Base-by-base conservation (phyloP, 352 stramenopile genomes). In the Pilasporangium apinafurcum region DNA sequence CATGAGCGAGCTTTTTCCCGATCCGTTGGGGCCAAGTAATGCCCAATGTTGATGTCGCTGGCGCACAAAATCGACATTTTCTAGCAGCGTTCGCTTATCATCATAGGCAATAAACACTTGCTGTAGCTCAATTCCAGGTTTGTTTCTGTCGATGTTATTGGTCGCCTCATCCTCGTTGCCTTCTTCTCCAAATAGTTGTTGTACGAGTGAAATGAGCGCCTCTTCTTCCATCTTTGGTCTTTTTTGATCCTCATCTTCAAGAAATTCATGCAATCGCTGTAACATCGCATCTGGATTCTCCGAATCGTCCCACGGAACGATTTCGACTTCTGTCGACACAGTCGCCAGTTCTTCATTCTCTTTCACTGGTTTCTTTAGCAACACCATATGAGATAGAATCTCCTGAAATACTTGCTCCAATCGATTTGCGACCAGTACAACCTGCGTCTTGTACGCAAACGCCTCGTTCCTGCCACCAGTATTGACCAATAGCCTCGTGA, bases 401-500 rank as follows among this genome's bases (percentile, higher is more conserved):
- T 95, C 82, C 2, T 83, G 67, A 10, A 84, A 73, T 17, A 97
- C 69, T 58, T 97, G 87, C 44, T 97, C 88, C 21, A 90, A 51
- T 5, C 91, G 64, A 46, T 97, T 95, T 6, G 80, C 88, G 20
- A 95, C 72, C 21, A 96, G 44, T 24, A 97, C 41, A 13, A 97
- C 68, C 57, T 96, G 87, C 5, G 85, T 96, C 40, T 79, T 80
- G 56, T 86, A 82, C 21, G 79, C 83, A 28, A 86, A 83, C n/a
- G 75, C 72, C 34, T 81, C 74, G 33, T 88, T 87, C 37, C 70
- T 64, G 5, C 52, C 92, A 12, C 79, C 87, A 12, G 92, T 93
- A 20, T 97, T 80, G 0, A 97, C 71, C 51, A 97, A 73, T 37
- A 96, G 73, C 51, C 78, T 69, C 12, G 79, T 86, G 62, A 97